Percentiles rank a stretch among this genome's conserved stretches.
Conservation (phyloP, 1,139 yeast species). For the Yueomyces sp. region DNA sequence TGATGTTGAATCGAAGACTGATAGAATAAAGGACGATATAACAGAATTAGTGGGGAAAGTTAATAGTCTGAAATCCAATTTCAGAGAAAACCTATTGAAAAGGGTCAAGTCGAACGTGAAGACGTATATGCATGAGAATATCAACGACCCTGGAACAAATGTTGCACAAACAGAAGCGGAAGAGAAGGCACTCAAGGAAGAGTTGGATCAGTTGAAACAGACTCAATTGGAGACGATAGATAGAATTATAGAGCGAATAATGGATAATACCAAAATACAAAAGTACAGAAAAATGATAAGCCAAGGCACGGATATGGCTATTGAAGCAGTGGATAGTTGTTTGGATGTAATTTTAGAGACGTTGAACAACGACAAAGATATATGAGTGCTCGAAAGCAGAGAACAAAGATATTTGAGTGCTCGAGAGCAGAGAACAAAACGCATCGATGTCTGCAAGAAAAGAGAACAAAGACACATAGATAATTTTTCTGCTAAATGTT, state of each 20-base stretch:
- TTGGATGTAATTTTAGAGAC: constrained; percentile 21
- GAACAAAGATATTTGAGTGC: too few species aligned
- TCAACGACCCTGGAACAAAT: constrained; percentile 6
- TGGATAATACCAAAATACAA: constrained; percentile 45
- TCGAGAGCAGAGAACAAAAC: too few species aligned
- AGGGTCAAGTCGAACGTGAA: constrained; percentile 42
- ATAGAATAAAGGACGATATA: constrained; percentile 31
- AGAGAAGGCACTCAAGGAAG: constrained; percentile 18
- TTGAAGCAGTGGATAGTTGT: constrained; percentile 41
- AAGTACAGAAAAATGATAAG: constrained; percentile 76
- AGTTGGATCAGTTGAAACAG: constrained; percentile 35
- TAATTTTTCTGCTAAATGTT: too few species aligned
- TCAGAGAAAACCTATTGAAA: constrained; percentile 37
- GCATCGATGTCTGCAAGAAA: too few species aligned
- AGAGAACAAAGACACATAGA: too few species aligned
- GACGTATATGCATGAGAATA: constrained; percentile 29
- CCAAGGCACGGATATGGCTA: constrained; percentile 66
- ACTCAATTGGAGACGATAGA: constrained; percentile 32
- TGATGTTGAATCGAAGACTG: constrained; percentile 32
- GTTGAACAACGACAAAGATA: constrained; percentile 7
- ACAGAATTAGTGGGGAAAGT: constrained; percentile 20
- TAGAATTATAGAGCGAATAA: constrained; percentile 34
- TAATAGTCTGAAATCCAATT: constrained; percentile 15
- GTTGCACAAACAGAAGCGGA: constrained; percentile 5
- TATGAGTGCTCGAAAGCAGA: too few species aligned